Evolutionary conservation across 106 monocot genomes (phyloP).

Genomic region (Platanthera guangdongensis): DNA sequence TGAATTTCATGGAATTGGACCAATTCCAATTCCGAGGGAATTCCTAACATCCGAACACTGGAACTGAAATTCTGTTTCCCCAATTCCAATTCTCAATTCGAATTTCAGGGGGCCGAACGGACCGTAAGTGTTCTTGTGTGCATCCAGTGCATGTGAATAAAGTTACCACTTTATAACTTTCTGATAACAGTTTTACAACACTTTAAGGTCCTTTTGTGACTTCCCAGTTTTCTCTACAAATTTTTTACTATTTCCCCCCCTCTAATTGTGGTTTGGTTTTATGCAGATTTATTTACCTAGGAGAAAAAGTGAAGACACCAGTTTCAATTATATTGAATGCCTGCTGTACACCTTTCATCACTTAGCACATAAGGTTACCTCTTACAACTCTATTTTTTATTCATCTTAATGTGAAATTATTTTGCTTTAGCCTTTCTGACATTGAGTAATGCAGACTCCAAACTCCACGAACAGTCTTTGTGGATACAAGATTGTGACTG

Average conservation of each 20-base stretch:
- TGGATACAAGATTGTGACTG: slow-evolving; percentile 99
- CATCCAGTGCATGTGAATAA: not conserved
- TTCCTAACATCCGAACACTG: too few relatives aligned
- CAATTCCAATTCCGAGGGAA: too few relatives aligned
- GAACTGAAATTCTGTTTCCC: too few relatives aligned
- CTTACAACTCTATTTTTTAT: not conserved
- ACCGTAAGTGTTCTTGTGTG: too few relatives aligned
- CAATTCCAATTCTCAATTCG: too few relatives aligned
- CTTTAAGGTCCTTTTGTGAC: not conserved
- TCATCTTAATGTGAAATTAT: not conserved
- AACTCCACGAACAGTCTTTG: slow-evolving; percentile 98
- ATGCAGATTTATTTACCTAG: slow-evolving; percentile 76
- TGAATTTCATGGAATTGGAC: too few relatives aligned
- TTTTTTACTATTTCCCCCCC: not conserved
- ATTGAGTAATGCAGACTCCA: slow-evolving; percentile 63
- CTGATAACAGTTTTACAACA: not conserved
- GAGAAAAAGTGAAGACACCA: slow-evolving; percentile 73
- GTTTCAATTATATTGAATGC: slow-evolving; percentile 78
- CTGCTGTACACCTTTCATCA: slow-evolving; percentile 92
- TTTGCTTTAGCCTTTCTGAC: slow-evolving; percentile 6
- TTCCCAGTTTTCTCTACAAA: not conserved
- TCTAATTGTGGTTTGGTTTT: slow-evolving; percentile 6
- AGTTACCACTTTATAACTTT: not conserved
- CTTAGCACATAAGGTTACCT: slow-evolving; percentile 74
- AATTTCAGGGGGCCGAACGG: too few relatives aligned